Evolutionary conservation across 2,329 filamentous ascomycete species (phyloP).

Genomic region (Ambrosiella beaveri): DNA sequence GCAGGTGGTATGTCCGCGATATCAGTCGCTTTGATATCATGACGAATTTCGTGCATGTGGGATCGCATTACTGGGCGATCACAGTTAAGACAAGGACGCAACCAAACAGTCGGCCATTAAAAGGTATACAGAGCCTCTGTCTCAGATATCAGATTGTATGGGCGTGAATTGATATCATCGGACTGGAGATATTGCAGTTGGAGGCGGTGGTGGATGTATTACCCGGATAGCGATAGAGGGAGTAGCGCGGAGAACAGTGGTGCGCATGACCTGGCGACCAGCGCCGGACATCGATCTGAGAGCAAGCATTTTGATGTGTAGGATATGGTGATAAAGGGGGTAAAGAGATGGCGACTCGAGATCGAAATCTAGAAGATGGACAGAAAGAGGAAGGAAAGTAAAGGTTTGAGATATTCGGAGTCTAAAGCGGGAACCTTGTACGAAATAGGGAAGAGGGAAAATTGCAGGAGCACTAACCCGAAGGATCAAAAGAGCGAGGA

Average conservation of each 20-base stretch:
- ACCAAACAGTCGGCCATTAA: too few relatives aligned
- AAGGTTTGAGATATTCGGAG: neutral
- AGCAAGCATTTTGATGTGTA: constrained; percentile 53
- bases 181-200: neutral
- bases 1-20: too few relatives aligned
- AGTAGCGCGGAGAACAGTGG: constrained; percentile 37
- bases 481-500: neutral
- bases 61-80: too few relatives aligned
- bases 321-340: neutral
- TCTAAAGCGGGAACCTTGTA: neutral
- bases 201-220: constrained; percentile 14
- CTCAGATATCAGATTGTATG: neutral
- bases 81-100: too few relatives aligned
- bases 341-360: neutral
- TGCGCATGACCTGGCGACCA: constrained; percentile 61
- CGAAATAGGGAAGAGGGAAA: neutral
- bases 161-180: neutral
- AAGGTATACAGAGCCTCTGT: too few relatives aligned
- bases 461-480: neutral
- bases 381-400: neutral
- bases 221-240: constrained; percentile 39
- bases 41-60: too few relatives aligned
- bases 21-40: too few relatives aligned
- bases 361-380: neutral
- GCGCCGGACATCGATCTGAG: constrained; percentile 61